Conservation (phyloP, 2,329 filamentous ascomycete species). For the Chalara sp. region DNA sequence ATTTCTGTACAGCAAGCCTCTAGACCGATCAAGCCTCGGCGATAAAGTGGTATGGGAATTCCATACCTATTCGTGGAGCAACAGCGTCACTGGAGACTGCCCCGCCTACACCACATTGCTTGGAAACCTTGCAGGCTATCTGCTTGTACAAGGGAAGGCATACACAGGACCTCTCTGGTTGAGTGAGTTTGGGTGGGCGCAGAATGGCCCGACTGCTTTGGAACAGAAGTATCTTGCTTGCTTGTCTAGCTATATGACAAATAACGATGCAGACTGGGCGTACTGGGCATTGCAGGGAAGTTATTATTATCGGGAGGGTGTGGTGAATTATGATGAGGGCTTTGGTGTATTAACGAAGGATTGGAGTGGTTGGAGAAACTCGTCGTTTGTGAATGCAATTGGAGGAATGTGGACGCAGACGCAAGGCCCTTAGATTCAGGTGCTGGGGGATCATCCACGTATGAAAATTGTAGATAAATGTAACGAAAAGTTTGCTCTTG, state of each 20-base stretch:
- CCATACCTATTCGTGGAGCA: slow-evolving; percentile 50
- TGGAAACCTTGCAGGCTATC: slow-evolving; percentile 43
- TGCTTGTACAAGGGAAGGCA: slow-evolving; percentile 38
- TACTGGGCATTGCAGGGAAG: slow-evolving; percentile 52
- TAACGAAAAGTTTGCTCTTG: too few relatives aligned
- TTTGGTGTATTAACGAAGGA: neutral
- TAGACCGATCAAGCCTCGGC: slow-evolving; percentile 39
- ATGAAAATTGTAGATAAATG: too few relatives aligned
- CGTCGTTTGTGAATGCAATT: too few relatives aligned
- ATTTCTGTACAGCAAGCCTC: slow-evolving; percentile 31
- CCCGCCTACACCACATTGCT: slow-evolving; percentile 35
- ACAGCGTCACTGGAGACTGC: slow-evolving; percentile 36
- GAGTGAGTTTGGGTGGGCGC: slow-evolving; percentile 45
- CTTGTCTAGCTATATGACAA: slow-evolving; percentile 43
- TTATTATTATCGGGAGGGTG: slow-evolving; percentile 48
- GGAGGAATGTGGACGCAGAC: too few relatives aligned
- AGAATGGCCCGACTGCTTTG: slow-evolving; percentile 33
- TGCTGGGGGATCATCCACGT: too few relatives aligned
- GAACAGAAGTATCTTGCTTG: slow-evolving; percentile 43
- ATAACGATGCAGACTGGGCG: slow-evolving; percentile 53
- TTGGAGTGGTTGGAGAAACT: too few relatives aligned
- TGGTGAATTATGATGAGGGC: neutral
- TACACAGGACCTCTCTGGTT: slow-evolving; percentile 50
- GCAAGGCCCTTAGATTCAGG: too few relatives aligned
- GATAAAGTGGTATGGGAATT: slow-evolving; percentile 54